Percentiles rank a stretch among this genome's conserved stretches.
Conservation (phyloP, 2,329 filamentous ascomycete genomes). For the Aspergillus aculeatus region DNA sequence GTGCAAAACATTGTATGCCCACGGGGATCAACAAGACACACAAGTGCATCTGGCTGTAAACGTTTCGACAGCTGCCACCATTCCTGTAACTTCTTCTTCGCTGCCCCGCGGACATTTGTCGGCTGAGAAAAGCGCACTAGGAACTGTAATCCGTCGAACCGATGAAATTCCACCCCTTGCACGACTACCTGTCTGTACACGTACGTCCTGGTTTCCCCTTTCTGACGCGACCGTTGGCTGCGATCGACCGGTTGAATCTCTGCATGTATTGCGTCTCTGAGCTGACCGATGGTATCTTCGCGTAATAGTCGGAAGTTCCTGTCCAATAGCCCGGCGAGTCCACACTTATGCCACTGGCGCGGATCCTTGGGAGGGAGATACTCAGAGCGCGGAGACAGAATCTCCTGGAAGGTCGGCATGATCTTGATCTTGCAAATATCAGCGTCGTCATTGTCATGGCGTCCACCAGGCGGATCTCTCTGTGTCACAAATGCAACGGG, state of each 20-base stretch:
- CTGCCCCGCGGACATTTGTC: constrained; percentile 9
- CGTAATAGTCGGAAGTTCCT: constrained; percentile 39
- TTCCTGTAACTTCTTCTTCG: constrained; percentile 17
- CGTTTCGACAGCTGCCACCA: constrained; percentile 34
- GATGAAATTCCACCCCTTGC: constrained; percentile 17
- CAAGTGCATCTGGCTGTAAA: constrained; percentile 28
- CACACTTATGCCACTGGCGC: constrained; percentile 27
- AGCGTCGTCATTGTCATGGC: constrained; percentile 40
- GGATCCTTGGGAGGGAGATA: constrained; percentile 37
- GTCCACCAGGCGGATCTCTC: constrained; percentile 25
- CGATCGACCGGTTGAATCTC: constrained; percentile 2
- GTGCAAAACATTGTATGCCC: constrained; percentile 29
- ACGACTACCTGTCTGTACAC: constrained; percentile 8
- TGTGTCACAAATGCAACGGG: constrained; percentile 14
- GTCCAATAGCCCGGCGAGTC: constrained; percentile 32
- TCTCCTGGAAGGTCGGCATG: constrained; percentile 39
- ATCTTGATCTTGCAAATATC: constrained; percentile 36
- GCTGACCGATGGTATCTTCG: constrained; percentile 35
- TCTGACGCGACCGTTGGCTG: constrained; percentile 7
- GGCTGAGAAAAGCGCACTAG: constrained; percentile 27
- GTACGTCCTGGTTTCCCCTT: constrained; percentile 6
- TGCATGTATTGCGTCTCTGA: constrained; percentile 32
- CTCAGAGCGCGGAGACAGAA: constrained; percentile 25
- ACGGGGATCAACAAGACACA: constrained; percentile 25
- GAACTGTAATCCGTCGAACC: constrained; percentile 21